These are phyloP conservation scores for Polysphondylium violaceum DNA, from an alignment of 78 protist species.

Conservation along the genomic window DNA sequence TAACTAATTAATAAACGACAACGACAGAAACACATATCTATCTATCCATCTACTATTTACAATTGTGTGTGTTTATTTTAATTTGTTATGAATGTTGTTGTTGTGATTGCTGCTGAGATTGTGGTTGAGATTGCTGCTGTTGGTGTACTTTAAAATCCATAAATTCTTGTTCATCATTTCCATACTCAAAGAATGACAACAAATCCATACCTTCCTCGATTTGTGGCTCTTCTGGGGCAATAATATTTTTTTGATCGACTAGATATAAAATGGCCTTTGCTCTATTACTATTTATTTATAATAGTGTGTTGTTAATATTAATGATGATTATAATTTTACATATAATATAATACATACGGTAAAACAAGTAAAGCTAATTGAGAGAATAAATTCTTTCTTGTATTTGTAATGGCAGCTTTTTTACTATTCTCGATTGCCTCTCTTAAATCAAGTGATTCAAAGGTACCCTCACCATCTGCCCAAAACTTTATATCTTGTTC, in stretches of 20 bases:
- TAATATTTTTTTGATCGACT: neutral
- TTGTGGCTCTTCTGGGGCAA: neutral
- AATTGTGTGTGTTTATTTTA: neutral
- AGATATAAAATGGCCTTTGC: neutral
- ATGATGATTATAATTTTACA: neutral
- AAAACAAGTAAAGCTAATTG: slow-evolving; percentile 10
- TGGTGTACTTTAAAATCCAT: neutral
- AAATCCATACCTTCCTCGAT: too few species aligned
- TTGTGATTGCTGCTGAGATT: neutral
- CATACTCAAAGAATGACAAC: too few species aligned
- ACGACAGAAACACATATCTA: neutral
- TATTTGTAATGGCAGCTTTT: slow-evolving; percentile 18
- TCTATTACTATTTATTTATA: neutral
- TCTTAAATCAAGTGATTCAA: neutral
- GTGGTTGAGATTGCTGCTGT: neutral
- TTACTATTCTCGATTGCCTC: neutral
- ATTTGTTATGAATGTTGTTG: neutral
- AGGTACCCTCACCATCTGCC: neutral
- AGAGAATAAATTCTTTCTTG: slow-evolving; percentile 13
- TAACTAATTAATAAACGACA: neutral
- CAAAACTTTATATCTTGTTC: neutral
- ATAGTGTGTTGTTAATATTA: neutral
- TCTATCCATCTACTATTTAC: too few species aligned
- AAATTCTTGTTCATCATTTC: neutral
- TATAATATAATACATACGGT: too few species aligned